These are phyloP conservation scores for Plasmodium relictum DNA, from an alignment of 169 alveolate genomes.

Conservation along the genomic window DNA sequence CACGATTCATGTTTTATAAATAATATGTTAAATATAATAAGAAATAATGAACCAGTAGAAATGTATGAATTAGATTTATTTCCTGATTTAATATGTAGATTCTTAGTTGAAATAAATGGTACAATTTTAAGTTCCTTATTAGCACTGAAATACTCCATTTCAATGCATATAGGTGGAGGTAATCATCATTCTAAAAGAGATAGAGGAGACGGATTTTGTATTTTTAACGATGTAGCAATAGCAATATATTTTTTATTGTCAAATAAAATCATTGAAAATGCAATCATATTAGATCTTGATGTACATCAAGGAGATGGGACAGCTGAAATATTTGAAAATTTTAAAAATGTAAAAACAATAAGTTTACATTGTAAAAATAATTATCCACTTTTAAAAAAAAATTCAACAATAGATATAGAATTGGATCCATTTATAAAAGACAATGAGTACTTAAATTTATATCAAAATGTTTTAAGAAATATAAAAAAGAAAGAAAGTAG, in stretches of 20 bases:
- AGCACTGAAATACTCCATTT: slow-evolving; percentile 38
- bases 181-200: slow-evolving; percentile 75
- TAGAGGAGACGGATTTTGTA: slow-evolving; percentile 75
- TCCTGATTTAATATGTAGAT: slow-evolving; percentile 28
- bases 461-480: slow-evolving; percentile 27
- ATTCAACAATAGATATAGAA: slow-evolving; percentile 50
- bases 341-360: slow-evolving; percentile 48
- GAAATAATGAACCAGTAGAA: slow-evolving; percentile 20
- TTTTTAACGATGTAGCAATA: slow-evolving; percentile 75
- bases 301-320: slow-evolving; percentile 83
- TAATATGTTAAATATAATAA: slow-evolving; percentile 35
- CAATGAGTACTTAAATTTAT: slow-evolving; percentile 19
- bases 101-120: slow-evolving; percentile 53
- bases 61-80: slow-evolving; percentile 22
- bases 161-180: slow-evolving; percentile 76
- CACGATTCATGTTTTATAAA: slow-evolving; percentile 16
- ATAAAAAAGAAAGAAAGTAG: slow-evolving; percentile 2
- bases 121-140: slow-evolving; percentile 34
- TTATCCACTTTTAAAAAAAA: slow-evolving; percentile 71
- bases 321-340: slow-evolving; percentile 73
- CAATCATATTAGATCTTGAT: slow-evolving; percentile 76
- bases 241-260: slow-evolving; percentile 71
- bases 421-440: slow-evolving; percentile 25
- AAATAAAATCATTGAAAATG: slow-evolving; percentile 35
- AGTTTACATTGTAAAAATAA: slow-evolving; percentile 78